Percentiles rank a stretch among this genome's conserved stretches.
phyloP scores from a whole-genome alignment of 352 stramenopile species.

The Phytophthora palmivora region DNA sequence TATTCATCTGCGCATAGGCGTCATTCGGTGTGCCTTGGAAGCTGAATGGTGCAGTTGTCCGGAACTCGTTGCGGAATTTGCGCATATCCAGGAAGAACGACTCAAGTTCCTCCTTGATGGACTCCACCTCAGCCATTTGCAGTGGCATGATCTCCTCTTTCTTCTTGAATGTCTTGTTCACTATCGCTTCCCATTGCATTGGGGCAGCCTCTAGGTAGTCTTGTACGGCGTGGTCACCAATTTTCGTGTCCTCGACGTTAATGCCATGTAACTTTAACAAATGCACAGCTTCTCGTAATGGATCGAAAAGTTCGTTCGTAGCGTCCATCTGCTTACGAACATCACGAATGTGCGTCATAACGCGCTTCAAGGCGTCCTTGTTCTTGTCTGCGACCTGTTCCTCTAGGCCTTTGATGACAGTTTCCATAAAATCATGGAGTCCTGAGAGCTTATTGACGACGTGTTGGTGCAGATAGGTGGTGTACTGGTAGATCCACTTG shows the following conservation, averaged over 20 bases:
- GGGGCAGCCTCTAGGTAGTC: slow-evolving; percentile 96
- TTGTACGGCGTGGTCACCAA: slow-evolving; percentile 79
- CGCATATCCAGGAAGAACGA: slow-evolving; percentile 95
- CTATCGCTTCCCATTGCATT: slow-evolving; percentile 97
- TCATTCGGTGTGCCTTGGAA: slow-evolving; percentile 87
- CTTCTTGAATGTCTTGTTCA: slow-evolving; percentile 98
- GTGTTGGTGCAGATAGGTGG: slow-evolving; percentile 93
- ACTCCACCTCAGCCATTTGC: slow-evolving; percentile 96
- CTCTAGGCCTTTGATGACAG: slow-evolving; percentile 90
- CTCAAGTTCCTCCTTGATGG: slow-evolving; percentile 94
- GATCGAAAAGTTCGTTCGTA: slow-evolving; percentile 95
- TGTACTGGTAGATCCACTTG: slow-evolving; percentile 98
- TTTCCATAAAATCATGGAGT: slow-evolving; percentile 95
- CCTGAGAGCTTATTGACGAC: slow-evolving; percentile 90
- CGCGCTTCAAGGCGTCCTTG: slow-evolving; percentile 96
- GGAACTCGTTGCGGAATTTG: slow-evolving; percentile 96
- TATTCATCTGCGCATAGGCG: slow-evolving; percentile 86
- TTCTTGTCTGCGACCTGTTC: slow-evolving; percentile 92
- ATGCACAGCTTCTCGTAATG: slow-evolving; percentile 93
- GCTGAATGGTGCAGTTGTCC: slow-evolving; percentile 94
- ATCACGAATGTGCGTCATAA: slow-evolving; percentile 96
- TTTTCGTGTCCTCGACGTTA: slow-evolving; percentile 92
- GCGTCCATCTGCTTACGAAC: slow-evolving; percentile 94
- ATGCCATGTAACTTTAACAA: slow-evolving; percentile 95
- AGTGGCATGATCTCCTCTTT: slow-evolving; percentile 98